A percentile compares a stretch with the other conserved stretches of the same genome.
Conservation (phyloP, 176 grass and related monocot genomes). For the Carex myosuroides region DNA sequence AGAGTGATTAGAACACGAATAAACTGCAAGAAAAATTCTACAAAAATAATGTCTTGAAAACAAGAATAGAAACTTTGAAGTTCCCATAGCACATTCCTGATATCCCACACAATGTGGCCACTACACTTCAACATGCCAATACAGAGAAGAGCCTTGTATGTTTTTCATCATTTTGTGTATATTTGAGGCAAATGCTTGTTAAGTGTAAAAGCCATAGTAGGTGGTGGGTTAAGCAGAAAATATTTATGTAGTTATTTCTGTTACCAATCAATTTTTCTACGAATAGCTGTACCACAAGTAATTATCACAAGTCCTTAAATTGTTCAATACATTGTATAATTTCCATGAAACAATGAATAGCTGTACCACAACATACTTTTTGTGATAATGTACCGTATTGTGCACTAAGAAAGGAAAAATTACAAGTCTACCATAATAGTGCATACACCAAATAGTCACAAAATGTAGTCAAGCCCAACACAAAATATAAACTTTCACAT, state of each 20-base stretch:
- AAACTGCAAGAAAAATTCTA: neutral
- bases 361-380: neutral
- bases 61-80: neutral
- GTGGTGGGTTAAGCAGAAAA: neutral
- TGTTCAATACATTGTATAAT: neutral
- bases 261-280: neutral
- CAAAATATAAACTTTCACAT: neutral
- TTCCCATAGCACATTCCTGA: neutral
- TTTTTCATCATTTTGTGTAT: neutral
- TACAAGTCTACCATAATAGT: neutral
- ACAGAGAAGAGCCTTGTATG: neutral
- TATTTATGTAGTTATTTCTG: neutral
- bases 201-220: neutral
- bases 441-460: neutral
- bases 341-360: no score
- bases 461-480: neutral
- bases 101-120: neutral
- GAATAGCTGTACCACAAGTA: neutral
- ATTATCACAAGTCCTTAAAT: neutral
- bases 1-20: conserved; percentile 25
- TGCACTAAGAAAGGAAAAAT: neutral
- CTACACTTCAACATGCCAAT: neutral
- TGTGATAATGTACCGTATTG: no score
- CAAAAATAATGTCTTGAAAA: conserved; percentile 12
- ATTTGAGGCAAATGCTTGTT: neutral